These are phyloP conservation scores for Solanum virginianum DNA, from an alignment of 257 asterid species.

Conservation along the genomic window DNA sequence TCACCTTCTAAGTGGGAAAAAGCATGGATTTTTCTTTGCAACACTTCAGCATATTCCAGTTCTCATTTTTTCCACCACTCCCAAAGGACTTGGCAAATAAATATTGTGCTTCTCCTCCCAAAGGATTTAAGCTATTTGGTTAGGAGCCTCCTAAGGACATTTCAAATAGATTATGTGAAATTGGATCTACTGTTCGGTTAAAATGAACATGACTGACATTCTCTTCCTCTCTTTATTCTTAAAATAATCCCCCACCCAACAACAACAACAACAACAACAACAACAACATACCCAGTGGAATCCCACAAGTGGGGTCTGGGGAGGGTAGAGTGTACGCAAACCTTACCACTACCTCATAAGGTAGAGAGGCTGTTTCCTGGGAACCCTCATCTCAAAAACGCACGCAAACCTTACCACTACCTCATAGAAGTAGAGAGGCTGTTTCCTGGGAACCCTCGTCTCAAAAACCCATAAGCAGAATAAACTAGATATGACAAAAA, in stretches of 20 bases:
- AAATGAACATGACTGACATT: neutral
- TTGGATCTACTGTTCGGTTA: neutral
- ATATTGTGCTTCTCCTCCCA: neutral
- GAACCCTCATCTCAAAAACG: too few species aligned
- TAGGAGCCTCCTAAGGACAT: neutral
- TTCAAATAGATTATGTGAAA: neutral
- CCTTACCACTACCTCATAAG: too few species aligned
- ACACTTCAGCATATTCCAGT: neutral
- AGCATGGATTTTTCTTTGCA: neutral
- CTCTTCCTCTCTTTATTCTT: neutral
- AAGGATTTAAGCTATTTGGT: neutral
- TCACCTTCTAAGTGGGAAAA: neutral
- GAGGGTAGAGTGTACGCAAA: too few species aligned
- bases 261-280: too few species aligned
- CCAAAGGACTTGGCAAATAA: neutral
- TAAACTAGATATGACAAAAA: too few species aligned
- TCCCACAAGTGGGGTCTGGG: too few species aligned
- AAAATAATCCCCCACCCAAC: neutral
- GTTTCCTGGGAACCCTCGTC: too few species aligned
- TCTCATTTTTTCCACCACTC: neutral
- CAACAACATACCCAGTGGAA: too few species aligned
- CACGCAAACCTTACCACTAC: too few species aligned
- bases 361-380: too few species aligned
- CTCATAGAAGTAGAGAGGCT: too few species aligned
- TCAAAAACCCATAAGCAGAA: too few species aligned